Conservation (phyloP, 768 basidiomycete species). For the Austroboletus festivus region DNA sequence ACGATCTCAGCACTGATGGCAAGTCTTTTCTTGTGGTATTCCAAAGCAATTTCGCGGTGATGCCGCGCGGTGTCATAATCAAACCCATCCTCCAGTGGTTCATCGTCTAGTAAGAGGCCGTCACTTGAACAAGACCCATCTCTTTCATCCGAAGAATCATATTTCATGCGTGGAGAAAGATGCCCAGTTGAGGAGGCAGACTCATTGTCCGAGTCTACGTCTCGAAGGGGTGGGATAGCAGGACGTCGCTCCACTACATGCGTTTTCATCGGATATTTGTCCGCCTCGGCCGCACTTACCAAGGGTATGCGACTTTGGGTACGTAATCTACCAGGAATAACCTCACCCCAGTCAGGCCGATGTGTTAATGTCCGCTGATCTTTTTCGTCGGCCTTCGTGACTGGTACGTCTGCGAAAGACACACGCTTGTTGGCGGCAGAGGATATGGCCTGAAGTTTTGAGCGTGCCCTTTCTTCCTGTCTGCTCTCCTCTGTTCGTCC, state of each 20-base stretch:
- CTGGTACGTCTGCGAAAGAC: conserved; percentile 51
- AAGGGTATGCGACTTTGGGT: conserved; percentile 36
- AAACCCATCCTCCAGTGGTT: conserved; percentile 44
- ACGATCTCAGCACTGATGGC: conserved; percentile 55
- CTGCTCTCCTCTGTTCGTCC: conserved; percentile 34
- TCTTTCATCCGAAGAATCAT: conserved; percentile 22
- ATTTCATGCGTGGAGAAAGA: conserved; percentile 34
- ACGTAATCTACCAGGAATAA: conserved; percentile 49
- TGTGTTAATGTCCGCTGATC: conserved; percentile 2
- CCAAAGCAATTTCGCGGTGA: conserved; percentile 71
- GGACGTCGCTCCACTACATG: conserved; percentile 63
- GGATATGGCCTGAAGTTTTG: conserved; percentile 25
- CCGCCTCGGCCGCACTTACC: conserved; percentile 28
- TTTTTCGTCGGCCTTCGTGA: conserved; percentile 21
- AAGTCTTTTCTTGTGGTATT: conserved; percentile 62
- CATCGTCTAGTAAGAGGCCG: conserved; percentile 35
- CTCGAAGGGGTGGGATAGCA: conserved; percentile 13
- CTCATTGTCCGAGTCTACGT: conserved; percentile 69
- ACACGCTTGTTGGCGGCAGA: conserved; percentile 59
- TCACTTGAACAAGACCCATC: conserved; percentile 20
- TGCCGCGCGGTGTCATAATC: conserved; percentile 64
- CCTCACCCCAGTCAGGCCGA: conserved; percentile 49
- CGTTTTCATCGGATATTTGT: conserved; percentile 57
- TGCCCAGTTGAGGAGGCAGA: conserved; percentile 38
- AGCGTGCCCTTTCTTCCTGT: conserved; percentile 28